A percentile compares a stretch with the other conserved stretches of the same genome.
phyloP scores from a whole-genome alignment of 768 basidiomycete genomes.

The Suillus ampliporus region DNA sequence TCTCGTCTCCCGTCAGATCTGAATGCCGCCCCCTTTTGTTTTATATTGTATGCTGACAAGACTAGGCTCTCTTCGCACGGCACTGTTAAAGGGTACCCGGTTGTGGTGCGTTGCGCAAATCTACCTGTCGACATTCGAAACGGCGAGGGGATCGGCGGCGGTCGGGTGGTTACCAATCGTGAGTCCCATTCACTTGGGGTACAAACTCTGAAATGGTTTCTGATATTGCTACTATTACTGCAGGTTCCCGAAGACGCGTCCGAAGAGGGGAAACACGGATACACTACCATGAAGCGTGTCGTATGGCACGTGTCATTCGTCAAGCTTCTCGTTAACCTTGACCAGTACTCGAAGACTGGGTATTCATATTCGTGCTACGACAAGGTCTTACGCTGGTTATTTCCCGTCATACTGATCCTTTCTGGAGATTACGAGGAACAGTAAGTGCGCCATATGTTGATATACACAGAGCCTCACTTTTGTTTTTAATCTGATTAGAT shows the following conservation, averaged over 20 bases:
- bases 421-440: slow-evolving; percentile 36
- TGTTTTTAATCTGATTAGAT: slow-evolving; percentile 16
- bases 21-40: slow-evolving; percentile 24
- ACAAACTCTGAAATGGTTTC: too few species aligned
- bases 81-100: slow-evolving; percentile 23
- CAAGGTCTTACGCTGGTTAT: slow-evolving; percentile 14
- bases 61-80: slow-evolving; percentile 26
- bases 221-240: too few species aligned
- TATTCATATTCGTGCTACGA: slow-evolving; percentile 14
- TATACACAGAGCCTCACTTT: too few species aligned
- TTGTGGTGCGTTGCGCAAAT: slow-evolving; percentile 21
- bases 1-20: neutral
- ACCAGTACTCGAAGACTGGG: slow-evolving; percentile 19
- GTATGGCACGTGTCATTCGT: slow-evolving; percentile 30
- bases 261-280: slow-evolving; percentile 15
- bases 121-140: slow-evolving; percentile 18
- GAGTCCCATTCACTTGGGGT: neutral
- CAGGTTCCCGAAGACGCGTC: neutral
- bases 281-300: slow-evolving; percentile 20
- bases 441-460: slow-evolving; percentile 11
- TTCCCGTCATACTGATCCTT: slow-evolving; percentile 27
- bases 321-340: slow-evolving; percentile 31
- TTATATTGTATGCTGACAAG: slow-evolving; percentile 42
- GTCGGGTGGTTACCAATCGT: slow-evolving; percentile 29
- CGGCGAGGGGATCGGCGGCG: slow-evolving; percentile 18